Percentiles rank a stretch among this genome's conserved stretches.
Evolutionary conservation across 192 early-diverging fungal species (phyloP).

Genomic region (Coemansia sp.): DNA sequence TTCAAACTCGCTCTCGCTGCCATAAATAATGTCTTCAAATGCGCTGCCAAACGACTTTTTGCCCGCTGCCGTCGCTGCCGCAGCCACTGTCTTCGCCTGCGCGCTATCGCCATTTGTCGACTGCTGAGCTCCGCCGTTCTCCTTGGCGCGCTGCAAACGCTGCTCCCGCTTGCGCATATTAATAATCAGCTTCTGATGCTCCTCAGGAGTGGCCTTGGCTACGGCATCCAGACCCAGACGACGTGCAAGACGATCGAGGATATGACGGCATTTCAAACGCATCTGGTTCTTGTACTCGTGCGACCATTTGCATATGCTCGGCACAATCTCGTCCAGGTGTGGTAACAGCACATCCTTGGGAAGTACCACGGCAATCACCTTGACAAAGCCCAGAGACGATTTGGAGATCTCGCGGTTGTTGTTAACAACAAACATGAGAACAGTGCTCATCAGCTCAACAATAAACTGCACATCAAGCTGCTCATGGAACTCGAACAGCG

Average conservation of each 20-base stretch:
- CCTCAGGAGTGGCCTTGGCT: slow-evolving; percentile 77
- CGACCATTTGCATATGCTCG: slow-evolving; percentile 75
- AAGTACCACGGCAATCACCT: slow-evolving; percentile 81
- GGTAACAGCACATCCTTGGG: slow-evolving; percentile 68
- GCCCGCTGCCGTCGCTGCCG: slow-evolving; percentile 37
- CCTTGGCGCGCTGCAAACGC: slow-evolving; percentile 69
- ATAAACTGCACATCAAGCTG: slow-evolving; percentile 63
- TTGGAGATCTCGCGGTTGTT: slow-evolving; percentile 90
- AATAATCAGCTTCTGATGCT: slow-evolving; percentile 80
- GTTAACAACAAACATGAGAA: slow-evolving; percentile 76
- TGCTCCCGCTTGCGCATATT: slow-evolving; percentile 93
- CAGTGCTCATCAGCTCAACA: slow-evolving; percentile 74
- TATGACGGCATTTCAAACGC: slow-evolving; percentile 87
- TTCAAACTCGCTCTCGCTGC: slow-evolving; percentile 88
- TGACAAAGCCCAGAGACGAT: slow-evolving; percentile 88
- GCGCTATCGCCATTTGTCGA: slow-evolving; percentile 41
- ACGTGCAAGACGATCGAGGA: slow-evolving; percentile 87
- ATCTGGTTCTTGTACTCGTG: slow-evolving; percentile 86
- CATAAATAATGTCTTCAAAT: slow-evolving; percentile 89
- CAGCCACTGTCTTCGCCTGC: slow-evolving; percentile 41
- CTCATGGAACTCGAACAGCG: slow-evolving; percentile 91
- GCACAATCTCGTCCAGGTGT: slow-evolving; percentile 72
- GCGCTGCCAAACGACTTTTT: slow-evolving; percentile 68
- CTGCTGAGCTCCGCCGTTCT: slow-evolving; percentile 27
- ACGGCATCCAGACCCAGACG: slow-evolving; percentile 77